These are phyloP conservation scores for Eucalyptus victrix DNA, from an alignment of 345 rosid species.

Conservation along the genomic window DNA sequence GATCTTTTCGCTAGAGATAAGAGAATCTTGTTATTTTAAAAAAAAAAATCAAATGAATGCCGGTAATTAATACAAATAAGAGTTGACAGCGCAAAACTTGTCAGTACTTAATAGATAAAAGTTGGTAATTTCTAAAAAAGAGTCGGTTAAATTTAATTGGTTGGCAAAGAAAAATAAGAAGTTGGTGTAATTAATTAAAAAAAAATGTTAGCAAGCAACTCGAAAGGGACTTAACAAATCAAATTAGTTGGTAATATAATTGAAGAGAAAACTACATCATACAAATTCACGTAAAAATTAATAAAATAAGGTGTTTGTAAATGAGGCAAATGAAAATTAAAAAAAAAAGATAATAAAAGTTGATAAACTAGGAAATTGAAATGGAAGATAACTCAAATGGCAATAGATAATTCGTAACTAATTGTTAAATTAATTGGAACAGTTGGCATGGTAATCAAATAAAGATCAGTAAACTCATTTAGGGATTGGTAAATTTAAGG, in stretches of 20 bases:
- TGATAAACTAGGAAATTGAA: not conserved
- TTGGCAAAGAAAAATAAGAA: not conserved
- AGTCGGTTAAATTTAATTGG: not conserved
- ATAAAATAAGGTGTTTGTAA: not conserved
- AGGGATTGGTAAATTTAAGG: not conserved
- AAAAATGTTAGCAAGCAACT: not conserved
- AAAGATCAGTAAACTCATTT: not conserved
- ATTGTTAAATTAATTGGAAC: not conserved
- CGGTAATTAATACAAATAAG: not conserved
- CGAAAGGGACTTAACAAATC: not conserved
- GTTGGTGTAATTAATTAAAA: not conserved
- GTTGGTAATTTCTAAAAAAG: not conserved
- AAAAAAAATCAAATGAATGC: not conserved
- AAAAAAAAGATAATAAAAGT: not conserved
- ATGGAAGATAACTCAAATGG: not conserved
- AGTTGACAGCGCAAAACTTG: not conserved
- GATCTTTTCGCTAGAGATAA: no score
- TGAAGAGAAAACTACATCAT: not conserved
- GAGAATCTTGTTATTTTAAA: not conserved
- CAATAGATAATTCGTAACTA: not conserved
- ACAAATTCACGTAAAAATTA: not conserved
- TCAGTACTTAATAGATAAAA: not conserved
- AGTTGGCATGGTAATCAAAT: not conserved
- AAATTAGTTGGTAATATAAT: not conserved
- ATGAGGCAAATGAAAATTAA: not conserved